Evolutionary conservation across 805 yeast species (phyloP), one percentile per base, ranked within the genome.

Genomic region (Ogataea methanolica): DNA sequence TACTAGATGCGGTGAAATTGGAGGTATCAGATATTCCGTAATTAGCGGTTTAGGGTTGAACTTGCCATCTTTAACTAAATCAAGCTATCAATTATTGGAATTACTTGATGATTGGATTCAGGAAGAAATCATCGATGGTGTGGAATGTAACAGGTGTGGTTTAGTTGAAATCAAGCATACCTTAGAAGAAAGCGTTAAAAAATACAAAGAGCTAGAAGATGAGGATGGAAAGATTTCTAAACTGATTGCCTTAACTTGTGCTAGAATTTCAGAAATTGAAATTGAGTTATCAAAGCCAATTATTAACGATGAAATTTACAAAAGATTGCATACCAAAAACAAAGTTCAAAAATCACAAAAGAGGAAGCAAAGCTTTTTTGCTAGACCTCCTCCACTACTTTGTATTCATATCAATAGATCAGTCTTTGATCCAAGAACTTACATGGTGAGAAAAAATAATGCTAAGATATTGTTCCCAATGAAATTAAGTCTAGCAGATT

Each of bases 81-180:
- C 73, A 1, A 60, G 72, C n/a, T 66, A 64, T 43, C 68, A 69
- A 40, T 67, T 87, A 46, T 65, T 76, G 5, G 80, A 76, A 16
- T 70, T 87, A 45, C 65, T 88, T 51, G 70, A 75, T 41, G 79
- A 81, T 39, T 88, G 90, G 88, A 79, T 74, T 6, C 75, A 79
- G 47, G 88, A 91, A 36, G 99, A 92, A 62, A 79, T 86, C 21
- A 90, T 92, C 49, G 91, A 88, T 55, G 96, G 90, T 41, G 99
- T 92, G 35, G 92, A 90, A 66, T 92, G 99, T 71, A 89, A 91
- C 60, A 75, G 98, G 58, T 92, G 98, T 71, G 92, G 95, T 3
- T 72, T 92, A 54, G 65, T 66, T 29, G 82, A 82, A 49, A 83
- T 87, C 12, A 68, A 66, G 44, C 74, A 72, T n/a, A 80, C 75